These are phyloP conservation scores for Boletus fagicola DNA, from an alignment of 768 basidiomycete species.

Conservation along the genomic window DNA sequence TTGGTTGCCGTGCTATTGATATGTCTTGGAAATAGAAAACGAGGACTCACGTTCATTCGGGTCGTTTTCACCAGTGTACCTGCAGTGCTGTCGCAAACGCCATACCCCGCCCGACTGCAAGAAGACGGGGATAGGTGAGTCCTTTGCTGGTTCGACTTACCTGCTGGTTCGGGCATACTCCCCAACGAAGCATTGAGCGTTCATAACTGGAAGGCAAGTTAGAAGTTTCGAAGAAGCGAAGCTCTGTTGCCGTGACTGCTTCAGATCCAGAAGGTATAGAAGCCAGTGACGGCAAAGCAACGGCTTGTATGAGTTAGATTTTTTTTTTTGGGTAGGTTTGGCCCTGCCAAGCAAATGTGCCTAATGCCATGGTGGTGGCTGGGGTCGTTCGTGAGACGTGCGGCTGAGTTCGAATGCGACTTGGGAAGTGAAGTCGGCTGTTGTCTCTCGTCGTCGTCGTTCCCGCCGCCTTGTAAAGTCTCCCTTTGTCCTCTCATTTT, in stretches of 20 bases:
- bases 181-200: constrained; percentile 59
- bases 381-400: not conserved
- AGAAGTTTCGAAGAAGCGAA: not conserved
- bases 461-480: constrained; percentile 1
- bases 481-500: constrained; percentile 15
- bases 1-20: constrained; percentile 71
- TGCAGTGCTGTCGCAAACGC: no score
- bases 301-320: not conserved
- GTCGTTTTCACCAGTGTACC: no score
- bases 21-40: constrained; percentile 2
- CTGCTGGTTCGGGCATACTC: not conserved
- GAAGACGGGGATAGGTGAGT: no score
- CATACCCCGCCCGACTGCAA: no score
- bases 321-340: not conserved
- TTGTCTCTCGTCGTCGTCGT: constrained; percentile 12
- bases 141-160: not conserved
- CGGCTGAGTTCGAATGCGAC: constrained; percentile 28
- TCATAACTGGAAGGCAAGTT: constrained; percentile 60
- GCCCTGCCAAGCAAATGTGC: constrained; percentile 2
- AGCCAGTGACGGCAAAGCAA: no score
- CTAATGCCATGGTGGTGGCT: constrained; percentile 10
- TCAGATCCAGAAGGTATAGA: no score
- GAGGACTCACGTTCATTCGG: not conserved
- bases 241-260: not conserved
- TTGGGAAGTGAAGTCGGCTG: not conserved